Conservation (phyloP, 2,329 filamentous ascomycete species). For the Diaporthe citri region DNA sequence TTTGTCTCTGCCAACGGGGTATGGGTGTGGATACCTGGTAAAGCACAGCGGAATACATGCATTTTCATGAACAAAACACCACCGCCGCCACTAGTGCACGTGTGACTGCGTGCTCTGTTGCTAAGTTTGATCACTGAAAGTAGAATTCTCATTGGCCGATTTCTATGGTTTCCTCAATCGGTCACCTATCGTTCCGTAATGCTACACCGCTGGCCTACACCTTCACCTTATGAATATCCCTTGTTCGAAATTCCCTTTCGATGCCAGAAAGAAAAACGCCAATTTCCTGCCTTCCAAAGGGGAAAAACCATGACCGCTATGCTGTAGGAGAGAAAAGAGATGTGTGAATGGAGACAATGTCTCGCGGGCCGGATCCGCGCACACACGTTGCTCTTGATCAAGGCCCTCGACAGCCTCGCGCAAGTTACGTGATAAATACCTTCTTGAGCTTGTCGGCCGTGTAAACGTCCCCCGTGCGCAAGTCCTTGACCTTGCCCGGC, state of each 20-base stretch:
- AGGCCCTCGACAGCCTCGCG: no score
- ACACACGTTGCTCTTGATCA: not conserved
- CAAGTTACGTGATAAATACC: slow-evolving; percentile 84
- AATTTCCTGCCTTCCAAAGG: not conserved
- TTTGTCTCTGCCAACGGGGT: slow-evolving; percentile 31
- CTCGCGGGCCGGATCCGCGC: not conserved
- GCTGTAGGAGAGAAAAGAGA: slow-evolving; percentile 1
- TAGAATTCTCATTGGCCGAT: not conserved
- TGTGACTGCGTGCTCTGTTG: not conserved
- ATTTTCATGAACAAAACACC: slow-evolving; percentile 1
- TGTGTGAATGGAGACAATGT: not conserved
- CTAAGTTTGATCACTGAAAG: not conserved
- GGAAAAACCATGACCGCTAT: slow-evolving; percentile 32
- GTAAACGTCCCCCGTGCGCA: slow-evolving; percentile 79
- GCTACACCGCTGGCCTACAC: not conserved
- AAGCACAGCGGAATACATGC: slow-evolving; percentile 39
- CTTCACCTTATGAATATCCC: not conserved
- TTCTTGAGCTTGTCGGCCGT: slow-evolving; percentile 77
- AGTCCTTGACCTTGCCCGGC: slow-evolving; percentile 78
- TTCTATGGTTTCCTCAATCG: not conserved
- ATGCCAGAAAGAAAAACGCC: slow-evolving; percentile 16
- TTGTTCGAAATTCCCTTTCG: not conserved
- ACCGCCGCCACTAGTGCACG: not conserved
- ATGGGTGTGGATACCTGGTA: slow-evolving; percentile 38
- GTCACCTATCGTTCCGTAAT: not conserved